Evolutionary conservation across 208 protist species (phyloP).

Genomic region (Trypanosoma rangeli): DNA sequence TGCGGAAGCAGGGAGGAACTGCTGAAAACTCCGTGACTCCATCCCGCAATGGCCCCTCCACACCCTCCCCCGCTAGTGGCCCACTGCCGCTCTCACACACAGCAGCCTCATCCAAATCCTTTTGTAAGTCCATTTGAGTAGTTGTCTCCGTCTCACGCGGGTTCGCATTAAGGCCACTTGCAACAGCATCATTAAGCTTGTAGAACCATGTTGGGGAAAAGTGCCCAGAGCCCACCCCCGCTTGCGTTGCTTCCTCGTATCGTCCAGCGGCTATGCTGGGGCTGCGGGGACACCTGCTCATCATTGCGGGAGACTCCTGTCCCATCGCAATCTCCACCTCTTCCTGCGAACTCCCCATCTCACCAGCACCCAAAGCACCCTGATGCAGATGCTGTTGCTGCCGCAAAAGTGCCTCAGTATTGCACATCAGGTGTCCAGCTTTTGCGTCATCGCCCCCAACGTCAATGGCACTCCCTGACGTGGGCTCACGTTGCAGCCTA

Average conservation of each 20-base stretch:
- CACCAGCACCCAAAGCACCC: neutral
- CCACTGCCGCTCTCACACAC: neutral
- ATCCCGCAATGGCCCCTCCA: neutral
- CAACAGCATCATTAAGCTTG: neutral
- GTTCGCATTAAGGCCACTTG: neutral
- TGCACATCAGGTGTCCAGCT: neutral
- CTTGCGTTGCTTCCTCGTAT: conserved; percentile 15
- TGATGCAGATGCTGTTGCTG: neutral
- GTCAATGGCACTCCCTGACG: neutral
- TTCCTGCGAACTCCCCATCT: neutral
- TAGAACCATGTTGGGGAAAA: conserved; percentile 11
- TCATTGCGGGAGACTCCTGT: neutral
- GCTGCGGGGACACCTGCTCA: conserved; percentile 14
- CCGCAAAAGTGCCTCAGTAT: neutral
- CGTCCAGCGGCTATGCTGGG: conserved; percentile 6
- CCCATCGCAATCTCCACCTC: neutral
- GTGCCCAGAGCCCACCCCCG: neutral
- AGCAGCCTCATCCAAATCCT: neutral
- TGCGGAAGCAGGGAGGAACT: neutral
- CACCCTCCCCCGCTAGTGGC: neutral
- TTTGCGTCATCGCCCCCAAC: neutral
- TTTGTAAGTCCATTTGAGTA: neutral
- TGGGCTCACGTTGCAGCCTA: neutral
- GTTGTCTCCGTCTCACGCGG: neutral
- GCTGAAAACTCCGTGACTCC: neutral